These are phyloP conservation scores for Melocanna baccifera DNA, from an alignment of 176 grass and related monocot species.

Conservation along the genomic window DNA sequence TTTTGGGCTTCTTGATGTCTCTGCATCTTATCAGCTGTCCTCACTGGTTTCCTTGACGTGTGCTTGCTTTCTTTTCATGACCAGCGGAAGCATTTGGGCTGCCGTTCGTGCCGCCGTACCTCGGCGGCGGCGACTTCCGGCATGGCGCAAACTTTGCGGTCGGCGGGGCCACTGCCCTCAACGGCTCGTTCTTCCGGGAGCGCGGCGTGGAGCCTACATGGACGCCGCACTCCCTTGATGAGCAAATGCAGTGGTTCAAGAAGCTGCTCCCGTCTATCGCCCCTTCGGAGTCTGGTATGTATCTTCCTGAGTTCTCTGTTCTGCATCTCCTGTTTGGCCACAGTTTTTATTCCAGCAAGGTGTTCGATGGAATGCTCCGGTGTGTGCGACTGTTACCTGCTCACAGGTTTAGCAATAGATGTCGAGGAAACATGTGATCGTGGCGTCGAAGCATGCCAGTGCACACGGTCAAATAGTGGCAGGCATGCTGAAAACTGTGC, in stretches of 20 bases:
- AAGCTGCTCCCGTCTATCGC: slow-evolving; percentile 50
- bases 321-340: background rate
- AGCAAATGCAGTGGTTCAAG: slow-evolving; percentile 87
- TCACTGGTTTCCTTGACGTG: slow-evolving; percentile 4
- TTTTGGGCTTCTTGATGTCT: slow-evolving; percentile 8
- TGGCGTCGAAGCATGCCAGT: background rate
- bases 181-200: slow-evolving; percentile 54
- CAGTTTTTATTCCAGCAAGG: background rate
- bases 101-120: slow-evolving; percentile 69
- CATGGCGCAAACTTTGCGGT: slow-evolving; percentile 86
- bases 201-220: slow-evolving; percentile 52
- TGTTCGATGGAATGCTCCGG: background rate
- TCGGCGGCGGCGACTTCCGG: slow-evolving; percentile 50
- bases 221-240: slow-evolving; percentile 61
- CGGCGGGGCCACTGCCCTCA: slow-evolving; percentile 69
- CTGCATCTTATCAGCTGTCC: slow-evolving; percentile 4
- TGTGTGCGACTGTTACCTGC: background rate
- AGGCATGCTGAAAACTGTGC: slow-evolving; percentile 6
- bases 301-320: slow-evolving; percentile 2
- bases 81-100: slow-evolving; percentile 77
- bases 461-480: slow-evolving; percentile 4
- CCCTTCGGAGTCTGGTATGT: slow-evolving; percentile 30
- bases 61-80: slow-evolving; percentile 23
- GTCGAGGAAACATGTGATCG: background rate
- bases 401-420: slow-evolving; percentile 11